These are phyloP conservation scores for Trichosanthes truncata DNA, from an alignment of 306 rosid species.

Conservation along the genomic window DNA sequence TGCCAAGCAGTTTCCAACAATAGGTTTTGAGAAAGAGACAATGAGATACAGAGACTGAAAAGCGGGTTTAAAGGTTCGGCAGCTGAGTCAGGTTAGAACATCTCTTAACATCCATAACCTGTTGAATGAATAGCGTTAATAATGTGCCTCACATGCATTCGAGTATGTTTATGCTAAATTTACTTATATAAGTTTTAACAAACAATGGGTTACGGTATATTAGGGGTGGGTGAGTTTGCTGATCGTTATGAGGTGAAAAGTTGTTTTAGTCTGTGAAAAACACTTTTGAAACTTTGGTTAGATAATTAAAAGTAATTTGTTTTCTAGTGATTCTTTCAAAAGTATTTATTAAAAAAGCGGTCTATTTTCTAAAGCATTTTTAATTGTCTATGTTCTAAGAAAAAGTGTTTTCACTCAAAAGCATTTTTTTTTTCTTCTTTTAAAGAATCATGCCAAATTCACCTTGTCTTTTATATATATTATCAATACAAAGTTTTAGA, in stretches of 20 bases:
- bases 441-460: neutral
- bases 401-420: neutral
- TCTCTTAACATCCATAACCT: neutral
- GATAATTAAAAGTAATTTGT: neutral
- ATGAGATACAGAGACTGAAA: conserved; percentile 65
- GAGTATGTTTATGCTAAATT: neutral
- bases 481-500: neutral
- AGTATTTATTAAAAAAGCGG: neutral
- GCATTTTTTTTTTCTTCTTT: neutral
- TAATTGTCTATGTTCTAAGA: neutral
- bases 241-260: neutral
- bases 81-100: neutral
- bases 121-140: neutral
- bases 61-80: neutral
- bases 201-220: neutral
- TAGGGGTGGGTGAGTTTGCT: neutral
- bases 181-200: neutral
- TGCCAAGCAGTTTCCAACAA: conserved; percentile 77
- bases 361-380: neutral
- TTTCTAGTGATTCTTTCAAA: neutral
- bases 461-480: neutral
- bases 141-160: neutral
- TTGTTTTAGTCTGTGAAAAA: neutral
- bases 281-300: neutral
- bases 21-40: conserved; percentile 68